Base-by-base conservation (phyloP, 75 land plant genomes). In the Pseudotsuga menziesii region DNA sequence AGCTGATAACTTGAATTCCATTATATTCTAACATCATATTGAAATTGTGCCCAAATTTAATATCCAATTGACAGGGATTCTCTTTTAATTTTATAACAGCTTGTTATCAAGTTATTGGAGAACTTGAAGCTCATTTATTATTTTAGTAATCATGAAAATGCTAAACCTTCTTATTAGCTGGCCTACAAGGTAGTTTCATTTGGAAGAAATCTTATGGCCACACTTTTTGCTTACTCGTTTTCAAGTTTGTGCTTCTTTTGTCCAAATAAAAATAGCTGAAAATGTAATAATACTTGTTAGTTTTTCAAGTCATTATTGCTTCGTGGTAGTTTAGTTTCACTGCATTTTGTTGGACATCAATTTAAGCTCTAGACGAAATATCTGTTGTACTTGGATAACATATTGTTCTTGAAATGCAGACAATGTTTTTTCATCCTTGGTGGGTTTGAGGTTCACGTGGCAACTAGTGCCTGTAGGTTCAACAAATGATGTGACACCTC, bases 371-470 rank as follows among this genome's bases (percentile, higher is more conserved):
- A 48, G 48, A 69, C 25, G 41, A 69, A n/a, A 41, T 69, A 69
- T 36, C 2, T 69, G 44, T 69, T 69, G 23, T 69, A 39, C 11
- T 5, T 29, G n/a, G 52, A 35, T 69, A n/a, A 69, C 72, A n/a
- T 35, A 36, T 23, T 69, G 54, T 2, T 44, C 74, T 19, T 79
- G 72, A 52, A 60, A 74, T 86, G 79, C 97, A 96, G 98, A 96
- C 13, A 97, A 97, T 79, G 91, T 92, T 5, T 97, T 97, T 75
- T 94, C 97, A 67, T 92, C 99, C 19, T 75, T 97, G 66, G 99
- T 91, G 57, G 99, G 99, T 52, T 80, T 97, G 58, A 87, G 91
- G 74, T 94, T 97, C 72, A 76, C 72, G 61, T 97, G 99, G 99
- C 79, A 91, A 74, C 86, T 97, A 64, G 80, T 77, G 57, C 93